These are phyloP conservation scores for Pseudogymnoascus destructans DNA, from an alignment of 2,329 filamentous ascomycete genomes.

Conservation along the genomic window DNA sequence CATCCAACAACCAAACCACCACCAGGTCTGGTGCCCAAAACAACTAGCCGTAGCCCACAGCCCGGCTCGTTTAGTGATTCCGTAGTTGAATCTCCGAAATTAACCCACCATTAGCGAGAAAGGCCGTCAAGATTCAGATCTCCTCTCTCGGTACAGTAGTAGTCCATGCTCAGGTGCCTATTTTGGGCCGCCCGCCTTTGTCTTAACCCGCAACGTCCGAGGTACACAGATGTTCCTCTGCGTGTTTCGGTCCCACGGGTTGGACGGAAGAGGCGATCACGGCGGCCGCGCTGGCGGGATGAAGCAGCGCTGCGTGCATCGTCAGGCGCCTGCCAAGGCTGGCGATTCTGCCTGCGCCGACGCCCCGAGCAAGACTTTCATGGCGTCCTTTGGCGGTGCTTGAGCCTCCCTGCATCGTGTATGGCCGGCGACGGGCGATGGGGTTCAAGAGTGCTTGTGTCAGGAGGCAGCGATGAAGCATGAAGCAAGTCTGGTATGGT, in stretches of 20 bases:
- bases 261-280: neutral
- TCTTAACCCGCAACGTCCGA: neutral
- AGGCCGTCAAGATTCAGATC: neutral
- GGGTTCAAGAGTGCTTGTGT: neutral
- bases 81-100: neutral
- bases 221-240: neutral
- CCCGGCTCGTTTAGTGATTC: neutral
- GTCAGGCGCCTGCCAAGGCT: neutral
- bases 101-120: neutral
- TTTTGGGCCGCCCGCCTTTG: neutral
- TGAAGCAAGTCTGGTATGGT: neutral
- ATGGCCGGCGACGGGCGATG: neutral
- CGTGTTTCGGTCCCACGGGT: neutral
- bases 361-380: neutral
- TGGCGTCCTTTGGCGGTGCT: neutral
- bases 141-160: neutral
- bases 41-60: neutral
- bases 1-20: neutral
- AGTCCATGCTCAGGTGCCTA: neutral
- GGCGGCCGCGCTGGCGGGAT: neutral
- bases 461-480: neutral
- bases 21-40: neutral
- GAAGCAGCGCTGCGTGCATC: neutral
- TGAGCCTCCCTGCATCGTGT: neutral
- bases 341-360: neutral